Conservation (phyloP, 345 rosid genomes). For the Linum trigynum region DNA sequence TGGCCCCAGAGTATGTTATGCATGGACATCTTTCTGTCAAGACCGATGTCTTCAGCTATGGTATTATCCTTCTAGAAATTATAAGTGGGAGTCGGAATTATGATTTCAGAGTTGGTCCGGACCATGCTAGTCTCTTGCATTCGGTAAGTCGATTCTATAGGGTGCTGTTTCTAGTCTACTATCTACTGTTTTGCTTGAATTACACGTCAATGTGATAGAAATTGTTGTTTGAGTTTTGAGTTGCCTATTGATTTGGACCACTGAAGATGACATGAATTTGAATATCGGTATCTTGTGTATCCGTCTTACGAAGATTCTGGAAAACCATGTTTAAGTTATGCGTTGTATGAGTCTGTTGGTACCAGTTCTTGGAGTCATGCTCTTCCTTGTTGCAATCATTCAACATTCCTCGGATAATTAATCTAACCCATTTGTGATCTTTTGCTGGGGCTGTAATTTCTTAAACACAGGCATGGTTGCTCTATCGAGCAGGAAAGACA, state of each 20-base stretch:
- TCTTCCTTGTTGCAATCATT: not conserved
- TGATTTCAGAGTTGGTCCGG: slow-evolving; percentile 32
- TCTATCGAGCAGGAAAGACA: slow-evolving; percentile 40
- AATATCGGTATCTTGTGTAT: no score
- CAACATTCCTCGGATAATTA: no score
- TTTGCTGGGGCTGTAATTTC: no score
- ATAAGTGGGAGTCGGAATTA: slow-evolving; percentile 80
- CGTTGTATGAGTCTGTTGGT: no score
- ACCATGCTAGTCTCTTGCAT: slow-evolving; percentile 56
- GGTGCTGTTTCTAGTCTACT: no score
- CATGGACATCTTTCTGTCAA: slow-evolving; percentile 74
- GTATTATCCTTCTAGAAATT: slow-evolving; percentile 73
- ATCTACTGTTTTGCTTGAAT: not conserved
- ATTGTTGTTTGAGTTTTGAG: no score
- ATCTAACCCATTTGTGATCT: not conserved
- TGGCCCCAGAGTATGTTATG: slow-evolving; percentile 91
- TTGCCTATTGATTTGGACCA: no score
- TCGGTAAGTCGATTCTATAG: slow-evolving; percentile 54
- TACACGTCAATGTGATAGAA: no score
- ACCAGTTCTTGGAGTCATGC: no score
- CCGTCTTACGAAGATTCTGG: no score
- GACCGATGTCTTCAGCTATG: slow-evolving; percentile 81
- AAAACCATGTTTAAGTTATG: no score
- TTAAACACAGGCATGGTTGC: slow-evolving; percentile 67
- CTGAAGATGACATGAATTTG: no score